These are phyloP conservation scores for Mycogone perniciosa DNA, from an alignment of 2,329 filamentous ascomycete genomes.

Conservation along the genomic window DNA sequence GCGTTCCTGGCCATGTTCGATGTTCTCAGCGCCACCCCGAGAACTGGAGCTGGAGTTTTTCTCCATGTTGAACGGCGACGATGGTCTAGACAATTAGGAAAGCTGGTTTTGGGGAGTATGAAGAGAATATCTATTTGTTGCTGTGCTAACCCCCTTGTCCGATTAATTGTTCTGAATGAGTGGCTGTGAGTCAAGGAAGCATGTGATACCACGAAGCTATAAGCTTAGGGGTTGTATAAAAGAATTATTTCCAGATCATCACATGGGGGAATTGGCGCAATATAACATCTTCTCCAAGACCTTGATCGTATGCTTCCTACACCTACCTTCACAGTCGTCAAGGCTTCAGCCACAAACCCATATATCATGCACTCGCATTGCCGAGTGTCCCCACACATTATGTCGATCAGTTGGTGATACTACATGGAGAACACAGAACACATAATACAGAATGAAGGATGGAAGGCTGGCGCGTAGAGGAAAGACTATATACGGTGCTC, in stretches of 20 bases:
- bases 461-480: neutral
- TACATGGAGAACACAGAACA: neutral
- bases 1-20: constrained; percentile 5
- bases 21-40: constrained; percentile 8
- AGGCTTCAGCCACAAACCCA: neutral
- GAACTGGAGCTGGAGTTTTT: neutral
- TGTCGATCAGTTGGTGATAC: neutral
- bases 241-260: neutral
- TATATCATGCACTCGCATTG: neutral
- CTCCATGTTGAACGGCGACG: constrained; percentile 3
- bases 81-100: neutral
- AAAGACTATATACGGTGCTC: too few relatives aligned
- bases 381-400: neutral
- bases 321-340: neutral
- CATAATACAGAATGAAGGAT: neutral
- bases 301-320: neutral
- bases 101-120: too few relatives aligned
- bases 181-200: neutral
- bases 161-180: too few relatives aligned
- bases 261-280: neutral
- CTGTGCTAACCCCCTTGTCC: too few relatives aligned
- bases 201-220: neutral
- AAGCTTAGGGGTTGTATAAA: too few relatives aligned
- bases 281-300: neutral
- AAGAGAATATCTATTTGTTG: too few relatives aligned